A percentile compares a stretch with the other conserved stretches of the same genome.
phyloP scores from a whole-genome alignment of 225 moss, liverwort and hornwort genomes.

The Sphagnum contortum region DNA sequence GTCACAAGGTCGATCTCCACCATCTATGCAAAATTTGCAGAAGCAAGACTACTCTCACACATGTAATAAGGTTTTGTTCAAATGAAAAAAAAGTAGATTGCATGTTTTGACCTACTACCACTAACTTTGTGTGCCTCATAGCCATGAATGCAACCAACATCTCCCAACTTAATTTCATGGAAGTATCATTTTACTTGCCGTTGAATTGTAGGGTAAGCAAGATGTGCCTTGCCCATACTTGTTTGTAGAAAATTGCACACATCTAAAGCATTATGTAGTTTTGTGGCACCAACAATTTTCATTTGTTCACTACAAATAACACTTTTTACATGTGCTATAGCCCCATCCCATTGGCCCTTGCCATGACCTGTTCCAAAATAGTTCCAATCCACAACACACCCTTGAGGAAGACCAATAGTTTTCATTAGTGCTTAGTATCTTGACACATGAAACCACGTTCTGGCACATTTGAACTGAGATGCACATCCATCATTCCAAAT shows the following conservation, averaged over 20 bases:
- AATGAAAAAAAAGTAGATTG: neutral
- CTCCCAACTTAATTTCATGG: neutral
- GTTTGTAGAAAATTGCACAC: neutral
- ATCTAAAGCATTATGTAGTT: neutral
- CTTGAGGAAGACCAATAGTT: neutral
- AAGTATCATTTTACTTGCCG: neutral
- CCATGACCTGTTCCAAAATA: neutral
- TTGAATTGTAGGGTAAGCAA: neutral
- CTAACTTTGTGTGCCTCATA: neutral
- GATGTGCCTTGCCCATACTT: neutral
- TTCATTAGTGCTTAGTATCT: neutral
- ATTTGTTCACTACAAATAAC: neutral
- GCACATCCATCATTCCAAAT: neutral
- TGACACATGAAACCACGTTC: neutral
- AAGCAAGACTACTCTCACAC: neutral
- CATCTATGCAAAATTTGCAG: constrained; percentile 1
- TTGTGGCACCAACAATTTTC: neutral
- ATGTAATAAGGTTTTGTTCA: neutral
- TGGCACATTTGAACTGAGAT: neutral
- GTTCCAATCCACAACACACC: neutral
- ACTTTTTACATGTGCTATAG: neutral
- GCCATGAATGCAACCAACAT: neutral
- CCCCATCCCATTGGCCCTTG: neutral
- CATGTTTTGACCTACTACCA: neutral
- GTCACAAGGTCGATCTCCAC: neutral